Conservation (phyloP, 345 rosid genomes). For the Eucalyptus virginea region DNA sequence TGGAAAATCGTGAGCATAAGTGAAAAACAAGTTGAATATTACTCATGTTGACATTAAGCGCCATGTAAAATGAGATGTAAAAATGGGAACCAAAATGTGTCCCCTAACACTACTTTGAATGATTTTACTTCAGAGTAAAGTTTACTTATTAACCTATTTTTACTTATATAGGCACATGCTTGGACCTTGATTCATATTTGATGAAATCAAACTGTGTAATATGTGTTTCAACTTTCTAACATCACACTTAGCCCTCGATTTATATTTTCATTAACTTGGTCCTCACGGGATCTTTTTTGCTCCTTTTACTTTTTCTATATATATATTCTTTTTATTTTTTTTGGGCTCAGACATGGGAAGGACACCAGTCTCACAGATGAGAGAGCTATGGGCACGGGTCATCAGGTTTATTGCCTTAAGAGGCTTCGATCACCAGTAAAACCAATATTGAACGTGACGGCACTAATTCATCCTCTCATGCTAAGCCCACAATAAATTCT, state of each 20-base stretch:
- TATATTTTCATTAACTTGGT: too few relatives aligned
- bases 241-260: too few relatives aligned
- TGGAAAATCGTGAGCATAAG: too few relatives aligned
- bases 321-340: accelerated
- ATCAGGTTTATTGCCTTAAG: not conserved
- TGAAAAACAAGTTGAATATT: too few relatives aligned
- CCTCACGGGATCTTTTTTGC: not conserved
- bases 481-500: too few relatives aligned
- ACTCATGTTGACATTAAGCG: too few relatives aligned
- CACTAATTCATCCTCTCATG: too few relatives aligned
- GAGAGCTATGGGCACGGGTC: not conserved
- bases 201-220: not conserved
- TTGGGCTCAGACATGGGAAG: not conserved
- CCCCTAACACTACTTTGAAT: not conserved
- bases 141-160: too few relatives aligned
- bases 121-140: accelerated
- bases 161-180: not conserved
- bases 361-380: not conserved
- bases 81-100: too few relatives aligned
- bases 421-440: not conserved
- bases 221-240: accelerated
- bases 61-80: too few relatives aligned
- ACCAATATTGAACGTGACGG: too few relatives aligned
- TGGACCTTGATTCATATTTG: accelerated
- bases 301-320: accelerated